A percentile compares a stretch with the other conserved stretches of the same genome.
Conservation (phyloP, 805 yeast species). For the Nakazawaea wyomingensis region DNA sequence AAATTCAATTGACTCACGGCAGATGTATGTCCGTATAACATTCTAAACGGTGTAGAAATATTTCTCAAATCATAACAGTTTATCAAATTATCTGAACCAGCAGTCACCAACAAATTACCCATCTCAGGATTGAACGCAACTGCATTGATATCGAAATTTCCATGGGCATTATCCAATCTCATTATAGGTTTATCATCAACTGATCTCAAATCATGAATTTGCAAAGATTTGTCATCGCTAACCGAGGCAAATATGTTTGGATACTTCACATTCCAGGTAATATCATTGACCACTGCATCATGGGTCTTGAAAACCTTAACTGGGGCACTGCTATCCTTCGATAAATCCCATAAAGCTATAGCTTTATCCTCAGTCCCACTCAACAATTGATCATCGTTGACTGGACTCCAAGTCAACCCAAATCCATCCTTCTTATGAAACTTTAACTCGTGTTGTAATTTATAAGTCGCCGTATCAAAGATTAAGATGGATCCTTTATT, state of each 20-base stretch:
- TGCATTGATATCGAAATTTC: conserved; percentile 56
- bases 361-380: conserved; percentile 65
- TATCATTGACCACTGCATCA: conserved; percentile 57
- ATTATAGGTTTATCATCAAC: conserved; percentile 34
- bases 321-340: conserved; percentile 34
- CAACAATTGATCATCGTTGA: conserved; percentile 37
- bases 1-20: conserved; percentile 54
- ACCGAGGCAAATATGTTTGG: conserved; percentile 59
- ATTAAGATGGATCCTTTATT: conserved; percentile 45
- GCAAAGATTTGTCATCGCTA: conserved; percentile 60
- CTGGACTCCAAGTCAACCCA: conserved; percentile 63
- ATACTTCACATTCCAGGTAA: conserved; percentile 47
- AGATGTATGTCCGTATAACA: conserved; percentile 60
- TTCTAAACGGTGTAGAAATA: conserved; percentile 49
- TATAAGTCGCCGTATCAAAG: conserved; percentile 26
- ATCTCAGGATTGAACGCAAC: conserved; percentile 59
- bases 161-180: conserved; percentile 43
- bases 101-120: conserved; percentile 60
- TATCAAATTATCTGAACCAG: conserved; percentile 71
- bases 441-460: conserved; percentile 29
- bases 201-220: conserved; percentile 54
- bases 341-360: conserved; percentile 67
- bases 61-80: conserved; percentile 73
- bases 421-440: conserved; percentile 65
- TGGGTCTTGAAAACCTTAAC: conserved; percentile 45